Evolutionary conservation across 768 basidiomycete species (phyloP).

Genomic region (Leccinellum luteum): DNA sequence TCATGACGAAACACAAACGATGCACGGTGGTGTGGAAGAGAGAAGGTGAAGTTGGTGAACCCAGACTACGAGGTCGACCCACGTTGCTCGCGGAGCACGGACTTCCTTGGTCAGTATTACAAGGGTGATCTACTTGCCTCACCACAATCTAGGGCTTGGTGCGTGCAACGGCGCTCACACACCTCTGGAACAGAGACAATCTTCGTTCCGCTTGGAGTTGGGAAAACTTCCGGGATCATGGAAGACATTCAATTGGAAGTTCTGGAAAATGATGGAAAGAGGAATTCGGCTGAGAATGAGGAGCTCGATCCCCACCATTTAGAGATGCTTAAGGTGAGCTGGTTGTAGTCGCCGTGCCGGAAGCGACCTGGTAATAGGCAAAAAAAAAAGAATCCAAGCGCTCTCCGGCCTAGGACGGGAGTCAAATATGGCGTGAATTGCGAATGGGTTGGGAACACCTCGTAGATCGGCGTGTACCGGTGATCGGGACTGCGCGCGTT

Average conservation of each 20-base stretch:
- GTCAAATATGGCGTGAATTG: too few relatives aligned
- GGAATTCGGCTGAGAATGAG: slow-evolving; percentile 33
- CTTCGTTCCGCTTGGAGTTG: slow-evolving; percentile 47
- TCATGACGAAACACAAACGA: too few relatives aligned
- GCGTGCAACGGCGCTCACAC: slow-evolving; percentile 52
- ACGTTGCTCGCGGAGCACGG: slow-evolving; percentile 44
- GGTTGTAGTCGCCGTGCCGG: slow-evolving; percentile 16
- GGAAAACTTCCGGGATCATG: slow-evolving; percentile 36
- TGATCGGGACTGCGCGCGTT: too few relatives aligned
- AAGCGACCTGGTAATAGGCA: neutral
- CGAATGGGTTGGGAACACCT: too few relatives aligned
- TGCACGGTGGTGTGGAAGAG: too few relatives aligned
- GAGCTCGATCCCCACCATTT: slow-evolving; percentile 51
- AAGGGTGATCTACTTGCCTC: slow-evolving; percentile 20
- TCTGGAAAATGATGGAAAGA: slow-evolving; percentile 30
- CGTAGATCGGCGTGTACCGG: too few relatives aligned
- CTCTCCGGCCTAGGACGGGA: too few relatives aligned
- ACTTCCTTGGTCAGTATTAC: slow-evolving; percentile 30
- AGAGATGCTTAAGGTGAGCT: slow-evolving; percentile 44
- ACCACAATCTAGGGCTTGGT: slow-evolving; percentile 32
- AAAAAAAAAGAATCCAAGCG: too few relatives aligned
- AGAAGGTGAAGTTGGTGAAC: too few relatives aligned
- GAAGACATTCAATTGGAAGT: slow-evolving; percentile 33
- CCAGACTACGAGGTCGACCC: slow-evolving; percentile 50
- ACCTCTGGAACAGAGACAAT: slow-evolving; percentile 54